Base-by-base conservation (phyloP, 2,329 filamentous ascomycete genomes). In the Aschersonia sp. region DNA sequence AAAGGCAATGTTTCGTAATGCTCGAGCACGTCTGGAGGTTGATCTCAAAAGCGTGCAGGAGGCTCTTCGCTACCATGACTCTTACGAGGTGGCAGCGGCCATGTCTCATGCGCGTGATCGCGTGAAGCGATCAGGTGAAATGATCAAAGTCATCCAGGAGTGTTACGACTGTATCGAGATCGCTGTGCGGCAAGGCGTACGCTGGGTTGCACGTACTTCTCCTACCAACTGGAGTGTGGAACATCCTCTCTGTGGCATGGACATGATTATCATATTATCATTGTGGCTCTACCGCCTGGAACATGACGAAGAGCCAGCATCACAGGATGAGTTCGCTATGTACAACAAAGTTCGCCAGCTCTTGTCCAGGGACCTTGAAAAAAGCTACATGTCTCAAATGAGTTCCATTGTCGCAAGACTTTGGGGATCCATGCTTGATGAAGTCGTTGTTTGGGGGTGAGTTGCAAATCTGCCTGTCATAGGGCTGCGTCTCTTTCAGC, bases 151-250 rank as follows among this genome's bases (percentile, higher is more conserved):
- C 58, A 94, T 98, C 52, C 84, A 97, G 60, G 87, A 94, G 66
- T 97, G 92, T 69, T 97, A 92, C 66, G 87, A 94, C 66, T 97
- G 89, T 70, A 89, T 98, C 59, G 90, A 97, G 66, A 95, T 92
- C 45, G 90, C 90, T 48, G 90, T 94, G 43, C 71, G 88, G 52
- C 89, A 95, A 65, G 92, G 90, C 54, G 88, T 97, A 55, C 87
- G 90, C 58, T 97, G 92, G 90, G 89, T 97, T 52, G 90, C 90
- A n/a, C 84, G 89, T 56, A 95, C 90, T 29, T 95, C 89, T 44
- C 88, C 92, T 29, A 95, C 92, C 44, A 97, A 97, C 68, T 98
- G 92, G 92, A 97, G 90, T 64, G 87, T 97, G 51, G 92, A 98
- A 70, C 90, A 98, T 64, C 89, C 92, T 46, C 81, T 98, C 49